phyloP scores from a whole-genome alignment of 768 basidiomycete species.

The Megacollybia marginata region DNA sequence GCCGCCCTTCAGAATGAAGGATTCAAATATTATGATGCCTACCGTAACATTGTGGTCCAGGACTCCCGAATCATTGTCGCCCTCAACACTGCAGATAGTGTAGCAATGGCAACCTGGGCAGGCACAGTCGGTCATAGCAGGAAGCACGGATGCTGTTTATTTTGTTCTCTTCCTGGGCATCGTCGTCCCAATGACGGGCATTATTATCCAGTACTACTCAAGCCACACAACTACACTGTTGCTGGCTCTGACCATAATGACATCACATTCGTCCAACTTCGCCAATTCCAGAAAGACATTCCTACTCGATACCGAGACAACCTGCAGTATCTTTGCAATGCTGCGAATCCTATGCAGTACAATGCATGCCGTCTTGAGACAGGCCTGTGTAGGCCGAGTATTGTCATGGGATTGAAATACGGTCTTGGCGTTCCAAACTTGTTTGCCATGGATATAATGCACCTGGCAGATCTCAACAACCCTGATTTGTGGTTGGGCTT shows the following conservation, averaged over 20 bases:
- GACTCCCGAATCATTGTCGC: slow-evolving; percentile 15
- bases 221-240: slow-evolving; percentile 18
- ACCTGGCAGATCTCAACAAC: slow-evolving; percentile 8
- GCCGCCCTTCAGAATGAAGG: no score
- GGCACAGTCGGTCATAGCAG: no score
- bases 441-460: no score
- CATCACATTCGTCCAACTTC: slow-evolving; percentile 2
- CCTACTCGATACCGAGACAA: neutral
- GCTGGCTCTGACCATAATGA: slow-evolving; percentile 14
- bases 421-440: no score
- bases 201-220: slow-evolving; percentile 24
- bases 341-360: slow-evolving; percentile 2
- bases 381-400: no score
- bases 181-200: slow-evolving; percentile 19
- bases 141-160: slow-evolving; percentile 24
- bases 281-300: no score
- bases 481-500: slow-evolving; percentile 16
- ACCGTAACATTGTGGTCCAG: no score
- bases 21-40: slow-evolving; percentile 25
- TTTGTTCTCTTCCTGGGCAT: slow-evolving; percentile 22
- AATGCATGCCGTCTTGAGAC: slow-evolving; percentile 1
- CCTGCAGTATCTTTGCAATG: neutral
- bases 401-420: no score
- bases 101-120: no score
- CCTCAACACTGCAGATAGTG: no score